Conservation (phyloP, 345 rosid species). For the Linum lewisii region DNA sequence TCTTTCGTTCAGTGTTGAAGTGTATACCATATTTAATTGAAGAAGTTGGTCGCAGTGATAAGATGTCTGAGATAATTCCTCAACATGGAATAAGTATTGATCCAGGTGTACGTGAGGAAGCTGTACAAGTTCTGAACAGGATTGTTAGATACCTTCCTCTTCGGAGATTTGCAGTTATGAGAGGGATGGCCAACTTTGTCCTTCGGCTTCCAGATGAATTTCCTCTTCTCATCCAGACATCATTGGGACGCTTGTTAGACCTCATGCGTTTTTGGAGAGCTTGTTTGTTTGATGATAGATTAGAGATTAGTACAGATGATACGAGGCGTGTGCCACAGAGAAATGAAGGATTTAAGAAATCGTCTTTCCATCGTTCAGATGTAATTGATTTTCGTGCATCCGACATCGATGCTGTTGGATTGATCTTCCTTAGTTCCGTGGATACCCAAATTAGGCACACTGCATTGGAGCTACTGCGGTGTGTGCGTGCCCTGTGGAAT, state of each 20-base stretch:
- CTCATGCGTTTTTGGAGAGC: conserved; percentile 99
- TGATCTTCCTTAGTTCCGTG: conserved; percentile 83
- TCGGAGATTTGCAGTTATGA: conserved; percentile 96
- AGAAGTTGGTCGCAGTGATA: conserved; percentile 97
- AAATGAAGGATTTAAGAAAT: conserved; percentile 55
- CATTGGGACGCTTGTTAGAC: conserved; percentile 83
- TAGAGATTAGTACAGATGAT: conserved; percentile 39
- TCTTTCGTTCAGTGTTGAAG: conserved; percentile 85
- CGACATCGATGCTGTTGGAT: conserved; percentile 96
- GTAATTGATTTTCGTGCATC: conserved; percentile 76
- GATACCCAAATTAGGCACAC: conserved; percentile 98
- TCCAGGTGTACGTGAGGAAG: conserved; percentile 99
- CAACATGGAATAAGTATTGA: conserved; percentile 97
- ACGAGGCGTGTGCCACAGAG: conserved; percentile 37
- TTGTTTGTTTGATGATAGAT: conserved; percentile 67
- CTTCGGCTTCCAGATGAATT: conserved; percentile 92
- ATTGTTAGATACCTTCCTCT: conserved; percentile 81
- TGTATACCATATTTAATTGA: conserved; percentile 94
- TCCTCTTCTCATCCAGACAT: conserved; percentile 95
- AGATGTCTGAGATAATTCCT: conserved; percentile 95
- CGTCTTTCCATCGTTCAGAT: conserved; percentile 67
- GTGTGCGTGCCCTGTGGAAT: conserved; percentile 91
- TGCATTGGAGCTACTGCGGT: conserved; percentile 85
- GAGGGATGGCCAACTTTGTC: conserved; percentile 95
- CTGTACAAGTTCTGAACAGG: conserved; percentile 89